Evolutionary conservation across 2,329 filamentous ascomycete genomes (phyloP), one percentile per base, ranked within the genome.

Genomic region (Zasmidium citrigriseum): DNA sequence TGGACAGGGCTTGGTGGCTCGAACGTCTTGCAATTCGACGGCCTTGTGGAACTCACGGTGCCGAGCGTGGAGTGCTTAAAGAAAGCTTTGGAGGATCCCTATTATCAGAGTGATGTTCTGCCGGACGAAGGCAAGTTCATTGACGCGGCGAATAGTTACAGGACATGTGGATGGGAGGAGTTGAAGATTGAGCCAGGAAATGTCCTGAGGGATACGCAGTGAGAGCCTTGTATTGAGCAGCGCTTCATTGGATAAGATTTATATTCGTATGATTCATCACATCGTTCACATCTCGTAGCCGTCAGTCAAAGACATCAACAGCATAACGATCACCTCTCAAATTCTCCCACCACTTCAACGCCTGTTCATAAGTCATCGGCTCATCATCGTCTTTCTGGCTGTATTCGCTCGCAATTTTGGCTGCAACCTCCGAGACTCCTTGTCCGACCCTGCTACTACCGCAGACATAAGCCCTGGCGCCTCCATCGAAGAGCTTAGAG

Each of bases 381-480:
- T 52, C 49, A 7, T 34, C 72, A n/a, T 57, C 22, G n/a, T n/a
- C 34, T 20, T 61, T 68, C 55, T 72, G 68, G 7, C 64, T 69
- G 24, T 63, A 67, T 62, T 81, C 78, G 57, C 71, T 70, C 48
- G 75, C 75, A 46, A 82, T 79, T 62, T 70, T 75, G 56, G 78
- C 75, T 49, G 75, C 72, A 2, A 67, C 71, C 27, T 74, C 68
- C 58, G 74, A 72, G 1, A 81, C 75, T 2, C 73, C 77, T 73
- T 22, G 66, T 67, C 22, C 70, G 55, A 56, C 82, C 83, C 29
- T 38, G 1, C 55, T 47, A 23, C 58, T 58, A 2, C 88, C 88
- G 68, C 88, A 91, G 1, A 89, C 81, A 66, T 84, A 90, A 0
- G 88, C 73, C 66, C 82, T 82, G 0, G 86, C 82, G 0, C 80